Evolutionary conservation across 345 rosid species (phyloP), one percentile per base, ranked within the genome.

Genomic region (Melaleuca quinquenervia): DNA sequence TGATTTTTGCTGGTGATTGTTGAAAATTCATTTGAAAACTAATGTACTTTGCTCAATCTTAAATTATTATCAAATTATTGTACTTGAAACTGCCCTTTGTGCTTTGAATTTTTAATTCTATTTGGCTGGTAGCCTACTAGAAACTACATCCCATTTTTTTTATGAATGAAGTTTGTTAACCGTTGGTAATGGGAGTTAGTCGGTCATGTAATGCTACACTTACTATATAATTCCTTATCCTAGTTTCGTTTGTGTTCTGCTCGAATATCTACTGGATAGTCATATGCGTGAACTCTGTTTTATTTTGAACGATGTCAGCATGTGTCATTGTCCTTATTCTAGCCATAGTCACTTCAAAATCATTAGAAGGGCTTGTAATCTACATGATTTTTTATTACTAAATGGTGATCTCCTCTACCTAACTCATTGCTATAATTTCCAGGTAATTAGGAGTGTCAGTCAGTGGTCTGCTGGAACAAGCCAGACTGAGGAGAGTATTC

Each of bases 391-490:
- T 70, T 70, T 70, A 18, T 70, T 70, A 36, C 45, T 58, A 58
- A 18, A 36, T 36, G 48, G 52, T 64, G 52, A 84, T 32, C 83
- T 20, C 52, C 86, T 50, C 84, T 80, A 84, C 82, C 50, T 70
- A 20, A 82, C 56, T 52, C 83, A 70, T 83, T 32, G 18, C 52
- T 50, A 52, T 22, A 6, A 27, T 90, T 92, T 90, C 83, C 96
- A 96, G 99, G 92, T 98, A 86, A 89, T 96, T 90, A 92, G 99
- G 93, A 98, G 99, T 91, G 99, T 95, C 89, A 98, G 99, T 88
- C 99, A 96, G 88, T 96, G 99, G 99, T 98, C 99, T 86, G 97
- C 99, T 80, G 99, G 99, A 91, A 96, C 99, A 84, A 93, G 98
- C 92, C 99, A 95, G 92, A 87, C 90, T 84, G 99, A 98, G 90